These are phyloP conservation scores for Aspergillus sp. DNA, from an alignment of 2,329 filamentous ascomycete genomes.

Conservation along the genomic window DNA sequence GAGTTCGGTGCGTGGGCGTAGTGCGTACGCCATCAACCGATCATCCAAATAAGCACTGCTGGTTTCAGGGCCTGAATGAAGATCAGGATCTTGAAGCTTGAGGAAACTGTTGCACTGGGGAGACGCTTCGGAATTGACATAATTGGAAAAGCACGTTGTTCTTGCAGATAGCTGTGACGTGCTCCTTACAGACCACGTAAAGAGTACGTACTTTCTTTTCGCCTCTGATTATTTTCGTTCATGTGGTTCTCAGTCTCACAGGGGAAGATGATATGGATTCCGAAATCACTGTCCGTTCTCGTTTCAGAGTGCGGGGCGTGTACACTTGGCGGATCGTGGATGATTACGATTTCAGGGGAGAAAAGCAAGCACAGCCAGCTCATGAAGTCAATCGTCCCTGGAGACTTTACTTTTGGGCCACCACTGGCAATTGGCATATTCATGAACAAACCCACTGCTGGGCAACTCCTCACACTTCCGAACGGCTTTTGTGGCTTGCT, in stretches of 20 bases:
- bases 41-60: neutral
- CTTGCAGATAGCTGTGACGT: neutral
- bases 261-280: neutral
- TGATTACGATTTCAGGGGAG: neutral
- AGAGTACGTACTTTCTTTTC: neutral
- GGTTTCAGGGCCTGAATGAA: neutral
- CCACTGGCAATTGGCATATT: neutral
- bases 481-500: neutral
- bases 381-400: neutral
- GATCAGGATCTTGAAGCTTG: neutral
- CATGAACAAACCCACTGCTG: neutral
- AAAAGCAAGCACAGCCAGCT: neutral
- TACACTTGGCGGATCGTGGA: constrained; percentile 1
- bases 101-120: neutral
- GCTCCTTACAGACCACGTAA: neutral
- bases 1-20: neutral
- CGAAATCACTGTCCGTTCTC: neutral
- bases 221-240: neutral
- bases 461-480: neutral
- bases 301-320: constrained; percentile 1
- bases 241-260: neutral
- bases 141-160: neutral
- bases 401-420: neutral
- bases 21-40: neutral
- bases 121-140: neutral